Percentiles rank a stretch among this genome's conserved stretches.
Conservation (phyloP, 139 green algal species). For the Ettlia oleoabundans region DNA sequence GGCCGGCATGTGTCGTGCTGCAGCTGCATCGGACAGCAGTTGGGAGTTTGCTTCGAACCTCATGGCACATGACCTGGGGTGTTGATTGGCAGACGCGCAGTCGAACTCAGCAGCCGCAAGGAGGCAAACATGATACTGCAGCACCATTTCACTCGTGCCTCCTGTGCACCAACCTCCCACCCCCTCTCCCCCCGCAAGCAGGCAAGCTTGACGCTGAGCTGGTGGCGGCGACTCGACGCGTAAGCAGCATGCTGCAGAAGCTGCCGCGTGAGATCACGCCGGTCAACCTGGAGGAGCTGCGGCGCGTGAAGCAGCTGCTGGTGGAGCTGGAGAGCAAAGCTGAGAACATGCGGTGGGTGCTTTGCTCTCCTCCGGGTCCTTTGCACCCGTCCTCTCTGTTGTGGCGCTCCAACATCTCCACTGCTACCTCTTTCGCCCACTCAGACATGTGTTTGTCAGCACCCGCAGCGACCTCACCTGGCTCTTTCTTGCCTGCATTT, state of each 20-base stretch:
- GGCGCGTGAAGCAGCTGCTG: slow-evolving; percentile 85
- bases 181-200: slow-evolving; percentile 35
- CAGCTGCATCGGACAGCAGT: too few species aligned
- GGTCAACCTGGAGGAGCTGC: slow-evolving; percentile 93
- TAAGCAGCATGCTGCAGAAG: slow-evolving; percentile 73
- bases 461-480: background rate
- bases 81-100: too few species aligned
- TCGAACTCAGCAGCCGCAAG: background rate
- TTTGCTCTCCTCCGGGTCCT: too few species aligned
- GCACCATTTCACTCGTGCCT: too few species aligned
- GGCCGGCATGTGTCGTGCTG: background rate
- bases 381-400: background rate
- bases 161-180: background rate
- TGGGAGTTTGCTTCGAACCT: background rate
- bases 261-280: slow-evolving; percentile 90
- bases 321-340: slow-evolving; percentile 90
- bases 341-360: slow-evolving; percentile 57
- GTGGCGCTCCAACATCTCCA: too few species aligned
- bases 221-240: slow-evolving; percentile 65
- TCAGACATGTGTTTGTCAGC: background rate
- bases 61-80: too few species aligned
- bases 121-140: too few species aligned
- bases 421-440: background rate
- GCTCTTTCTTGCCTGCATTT: background rate
- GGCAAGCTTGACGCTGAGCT: slow-evolving; percentile 89